Percentiles rank a stretch among this genome's conserved stretches.
phyloP scores from a whole-genome alignment of 495 filamentous ascomycete species.

The Daldinia grandis region DNA sequence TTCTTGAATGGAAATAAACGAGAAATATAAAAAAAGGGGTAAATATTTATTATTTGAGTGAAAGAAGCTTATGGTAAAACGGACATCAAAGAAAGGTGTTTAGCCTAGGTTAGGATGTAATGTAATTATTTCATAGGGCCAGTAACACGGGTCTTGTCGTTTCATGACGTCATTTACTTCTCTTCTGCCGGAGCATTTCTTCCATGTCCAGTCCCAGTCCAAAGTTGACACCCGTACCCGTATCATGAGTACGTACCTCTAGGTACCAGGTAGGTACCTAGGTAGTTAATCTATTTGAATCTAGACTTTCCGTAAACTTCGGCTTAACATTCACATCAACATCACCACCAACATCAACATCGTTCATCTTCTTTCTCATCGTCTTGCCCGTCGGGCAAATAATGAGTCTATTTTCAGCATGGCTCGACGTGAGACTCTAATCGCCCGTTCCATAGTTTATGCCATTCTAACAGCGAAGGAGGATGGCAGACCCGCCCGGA shows the following conservation, averaged over 20 bases:
- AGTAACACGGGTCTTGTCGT: background rate
- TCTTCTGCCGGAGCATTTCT: slow-evolving; percentile 25
- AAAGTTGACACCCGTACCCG: background rate
- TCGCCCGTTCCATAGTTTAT: slow-evolving; percentile 50
- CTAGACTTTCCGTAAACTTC: background rate
- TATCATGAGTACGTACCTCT: slow-evolving; percentile 1
- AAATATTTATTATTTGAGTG: background rate
- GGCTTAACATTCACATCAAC: background rate
- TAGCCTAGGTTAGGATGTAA: background rate
- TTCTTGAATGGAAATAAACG: background rate
- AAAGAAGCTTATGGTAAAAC: background rate
- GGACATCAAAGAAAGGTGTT: background rate
- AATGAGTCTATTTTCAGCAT: slow-evolving; percentile 26
- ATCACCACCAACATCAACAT: too few species aligned
- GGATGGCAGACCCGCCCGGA: slow-evolving; percentile 28
- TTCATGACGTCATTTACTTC: slow-evolving; percentile 21
- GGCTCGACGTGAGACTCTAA: slow-evolving; percentile 34
- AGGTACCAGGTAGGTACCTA: too few species aligned
- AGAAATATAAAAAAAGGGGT: background rate
- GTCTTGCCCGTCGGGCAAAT: background rate
- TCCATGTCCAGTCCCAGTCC: slow-evolving; percentile 3
- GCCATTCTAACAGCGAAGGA: slow-evolving; percentile 35
- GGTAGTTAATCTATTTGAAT: background rate
- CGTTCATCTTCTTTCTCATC: background rate
- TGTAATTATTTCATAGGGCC: background rate